Evolutionary conservation across 176 grass and related monocot species (phyloP).

Genomic region (Phyllostachys edulis): DNA sequence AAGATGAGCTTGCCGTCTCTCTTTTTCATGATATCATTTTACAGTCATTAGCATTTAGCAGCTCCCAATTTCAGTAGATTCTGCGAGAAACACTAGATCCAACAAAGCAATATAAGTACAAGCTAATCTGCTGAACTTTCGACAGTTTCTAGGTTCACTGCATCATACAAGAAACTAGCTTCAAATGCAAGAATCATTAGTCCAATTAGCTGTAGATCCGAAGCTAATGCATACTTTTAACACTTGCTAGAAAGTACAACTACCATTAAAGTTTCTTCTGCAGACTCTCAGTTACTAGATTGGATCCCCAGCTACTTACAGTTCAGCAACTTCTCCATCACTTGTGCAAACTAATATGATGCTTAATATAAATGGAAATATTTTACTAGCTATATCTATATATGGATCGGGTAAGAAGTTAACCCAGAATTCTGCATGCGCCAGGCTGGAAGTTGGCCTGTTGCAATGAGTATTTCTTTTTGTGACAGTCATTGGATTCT

Average conservation of each 20-base stretch:
- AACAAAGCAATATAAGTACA: neutral
- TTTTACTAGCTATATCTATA: neutral
- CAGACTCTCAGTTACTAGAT: neutral
- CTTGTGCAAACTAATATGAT: neutral
- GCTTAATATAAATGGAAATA: neutral
- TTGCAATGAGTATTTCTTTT: constrained; percentile 37
- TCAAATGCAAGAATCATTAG: neutral
- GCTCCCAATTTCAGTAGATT: neutral
- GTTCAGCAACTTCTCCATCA: neutral
- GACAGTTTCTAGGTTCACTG: neutral
- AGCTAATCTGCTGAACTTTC: neutral
- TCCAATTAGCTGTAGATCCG: neutral
- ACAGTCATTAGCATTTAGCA: neutral
- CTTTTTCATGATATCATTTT: neutral
- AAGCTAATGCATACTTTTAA: neutral
- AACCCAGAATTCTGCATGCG: constrained; percentile 23
- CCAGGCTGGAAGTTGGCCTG: constrained; percentile 49
- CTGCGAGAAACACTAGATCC: neutral
- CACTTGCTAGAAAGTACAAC: neutral
- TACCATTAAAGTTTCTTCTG: neutral
- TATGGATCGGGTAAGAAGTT: constrained; percentile 40
- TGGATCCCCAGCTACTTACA: neutral
- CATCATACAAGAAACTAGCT: neutral
- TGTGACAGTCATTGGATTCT: constrained; percentile 55
- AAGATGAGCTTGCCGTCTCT: neutral